These are phyloP conservation scores for Rhinocladiella mackenziei DNA, from an alignment of 2,329 filamentous ascomycete genomes.

Conservation along the genomic window DNA sequence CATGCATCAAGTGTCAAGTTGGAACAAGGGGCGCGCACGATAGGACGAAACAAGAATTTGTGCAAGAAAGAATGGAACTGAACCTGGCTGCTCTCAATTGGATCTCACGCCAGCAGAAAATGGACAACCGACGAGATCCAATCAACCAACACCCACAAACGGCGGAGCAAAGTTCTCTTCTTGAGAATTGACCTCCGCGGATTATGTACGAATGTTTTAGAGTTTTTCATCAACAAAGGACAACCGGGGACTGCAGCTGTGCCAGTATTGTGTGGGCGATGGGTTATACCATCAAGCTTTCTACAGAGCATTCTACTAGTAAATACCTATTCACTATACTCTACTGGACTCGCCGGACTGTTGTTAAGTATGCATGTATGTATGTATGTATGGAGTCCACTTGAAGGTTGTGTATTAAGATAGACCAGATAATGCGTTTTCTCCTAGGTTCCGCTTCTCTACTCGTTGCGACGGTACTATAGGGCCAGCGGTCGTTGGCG, in stretches of 20 bases:
- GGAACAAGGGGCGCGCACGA: too few species aligned
- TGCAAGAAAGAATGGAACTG: neutral
- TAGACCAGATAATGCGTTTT: constrained; percentile 6
- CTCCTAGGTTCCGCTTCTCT: neutral
- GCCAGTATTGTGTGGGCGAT: constrained; percentile 2
- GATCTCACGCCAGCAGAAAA: neutral
- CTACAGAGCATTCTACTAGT: neutral
- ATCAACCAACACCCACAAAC: neutral
- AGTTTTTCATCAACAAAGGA: constrained; percentile 5
- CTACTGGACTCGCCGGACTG: neutral
- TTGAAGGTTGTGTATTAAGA: neutral
- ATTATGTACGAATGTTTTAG: constrained; percentile 15
- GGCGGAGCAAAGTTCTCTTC: neutral
- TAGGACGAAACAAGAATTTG: constrained; percentile 1
- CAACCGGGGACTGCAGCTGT: neutral
- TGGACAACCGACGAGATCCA: too few species aligned
- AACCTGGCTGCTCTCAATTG: neutral
- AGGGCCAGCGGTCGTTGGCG: too few species aligned
- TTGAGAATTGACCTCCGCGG: neutral
- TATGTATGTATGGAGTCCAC: constrained; percentile 5
- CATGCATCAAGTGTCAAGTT: constrained; percentile 3
- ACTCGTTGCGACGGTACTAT: neutral
- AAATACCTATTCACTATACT: neutral
- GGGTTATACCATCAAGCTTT: too few species aligned
- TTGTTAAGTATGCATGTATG: constrained; percentile 1